phyloP scores from a whole-genome alignment of 306 rosid species.

The Castanea sativa region DNA sequence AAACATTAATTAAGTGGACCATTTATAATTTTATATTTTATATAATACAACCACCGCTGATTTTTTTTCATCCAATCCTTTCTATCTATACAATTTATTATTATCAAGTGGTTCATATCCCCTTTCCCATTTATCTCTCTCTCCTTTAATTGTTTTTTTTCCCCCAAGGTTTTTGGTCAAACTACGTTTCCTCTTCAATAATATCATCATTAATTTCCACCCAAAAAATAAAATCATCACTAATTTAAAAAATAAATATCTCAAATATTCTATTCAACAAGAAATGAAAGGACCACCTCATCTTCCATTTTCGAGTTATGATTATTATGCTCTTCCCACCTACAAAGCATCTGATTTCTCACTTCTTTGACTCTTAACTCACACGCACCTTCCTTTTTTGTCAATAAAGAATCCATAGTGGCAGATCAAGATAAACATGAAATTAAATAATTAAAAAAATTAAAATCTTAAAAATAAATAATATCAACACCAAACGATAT shows the following conservation, averaged over 20 bases:
- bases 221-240: background rate
- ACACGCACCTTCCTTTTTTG: no score
- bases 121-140: background rate
- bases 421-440: background rate
- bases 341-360: background rate
- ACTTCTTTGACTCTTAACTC: background rate
- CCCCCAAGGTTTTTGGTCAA: background rate
- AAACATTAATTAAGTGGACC: no score
- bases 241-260: background rate
- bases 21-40: no score
- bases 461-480: background rate
- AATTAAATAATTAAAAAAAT: background rate
- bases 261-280: background rate
- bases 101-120: background rate
- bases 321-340: background rate
- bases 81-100: no score
- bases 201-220: background rate
- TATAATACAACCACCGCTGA: no score
- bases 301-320: background rate
- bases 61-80: no score
- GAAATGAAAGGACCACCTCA: background rate
- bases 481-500: background rate
- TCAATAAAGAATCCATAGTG: background rate
- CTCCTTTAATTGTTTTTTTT: background rate
- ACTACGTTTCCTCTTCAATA: background rate